Evolutionary conservation across 2,329 filamentous ascomycete species (phyloP).

Genomic region (Waltergamsia citrina): DNA sequence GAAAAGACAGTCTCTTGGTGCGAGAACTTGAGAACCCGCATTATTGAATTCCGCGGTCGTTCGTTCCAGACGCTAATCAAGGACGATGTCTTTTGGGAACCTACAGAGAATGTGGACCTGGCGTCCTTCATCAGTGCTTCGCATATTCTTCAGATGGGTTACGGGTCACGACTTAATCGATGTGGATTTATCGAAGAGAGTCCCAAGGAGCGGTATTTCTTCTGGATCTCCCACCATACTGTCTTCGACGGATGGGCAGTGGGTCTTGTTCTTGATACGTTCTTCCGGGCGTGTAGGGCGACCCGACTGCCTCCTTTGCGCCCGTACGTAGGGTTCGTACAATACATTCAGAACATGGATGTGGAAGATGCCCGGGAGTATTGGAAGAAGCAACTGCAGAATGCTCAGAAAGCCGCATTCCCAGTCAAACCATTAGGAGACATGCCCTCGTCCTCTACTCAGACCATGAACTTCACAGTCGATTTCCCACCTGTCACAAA

Average conservation of each 20-base stretch:
- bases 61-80: slow-evolving; percentile 3
- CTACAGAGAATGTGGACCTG: neutral
- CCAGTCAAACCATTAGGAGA: no score
- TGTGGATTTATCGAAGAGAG: slow-evolving; percentile 7
- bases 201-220: slow-evolving; percentile 8
- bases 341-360: slow-evolving; percentile 4
- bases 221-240: slow-evolving; percentile 16
- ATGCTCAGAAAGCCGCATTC: slow-evolving; percentile 4
- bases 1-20: slow-evolving; percentile 3
- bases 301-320: neutral
- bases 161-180: slow-evolving; percentile 7
- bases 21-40: slow-evolving; percentile 6
- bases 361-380: slow-evolving; percentile 4
- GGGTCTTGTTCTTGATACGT: slow-evolving; percentile 3
- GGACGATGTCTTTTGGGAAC: slow-evolving; percentile 1
- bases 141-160: slow-evolving; percentile 7
- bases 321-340: slow-evolving; percentile 6
- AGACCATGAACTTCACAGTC: no score
- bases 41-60: slow-evolving; percentile 3
- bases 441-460: no score
- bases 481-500: no score
- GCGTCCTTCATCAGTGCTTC: no score
- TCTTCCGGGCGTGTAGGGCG: slow-evolving; percentile 4
- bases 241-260: slow-evolving; percentile 16
- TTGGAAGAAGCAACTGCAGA: slow-evolving; percentile 8